A percentile compares a stretch with the other conserved stretches of the same genome.
phyloP scores from a whole-genome alignment of 208 protist genomes.

The Borovskyia barvae region DNA sequence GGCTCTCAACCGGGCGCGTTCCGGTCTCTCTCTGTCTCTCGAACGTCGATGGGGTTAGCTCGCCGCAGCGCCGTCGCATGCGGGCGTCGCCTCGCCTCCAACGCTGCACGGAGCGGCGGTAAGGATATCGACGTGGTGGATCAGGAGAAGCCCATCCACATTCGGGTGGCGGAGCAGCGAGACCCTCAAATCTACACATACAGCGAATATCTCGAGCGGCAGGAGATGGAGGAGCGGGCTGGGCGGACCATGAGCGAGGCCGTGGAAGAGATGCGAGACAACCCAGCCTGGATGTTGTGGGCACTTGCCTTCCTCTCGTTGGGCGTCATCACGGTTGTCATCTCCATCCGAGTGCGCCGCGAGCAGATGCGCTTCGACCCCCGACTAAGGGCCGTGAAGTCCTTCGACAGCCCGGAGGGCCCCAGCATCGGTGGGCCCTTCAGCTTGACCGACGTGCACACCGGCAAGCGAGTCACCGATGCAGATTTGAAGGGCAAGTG shows the following conservation, averaged over 20 bases:
- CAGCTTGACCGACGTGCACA: constrained; percentile 50
- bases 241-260: constrained; percentile 36
- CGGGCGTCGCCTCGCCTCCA: constrained; percentile 26
- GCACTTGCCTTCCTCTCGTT: constrained; percentile 49
- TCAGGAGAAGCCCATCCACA: constrained; percentile 63
- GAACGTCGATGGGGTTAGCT: no score
- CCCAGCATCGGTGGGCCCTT: constrained; percentile 82
- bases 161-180: constrained; percentile 68
- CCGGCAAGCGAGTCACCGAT: constrained; percentile 63
- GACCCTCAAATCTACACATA: constrained; percentile 80
- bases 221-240: constrained; percentile 52
- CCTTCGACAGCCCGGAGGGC: constrained; percentile 65
- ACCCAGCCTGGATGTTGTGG: constrained; percentile 82
- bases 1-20: no score
- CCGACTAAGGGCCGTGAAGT: constrained; percentile 62
- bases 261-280: constrained; percentile 65
- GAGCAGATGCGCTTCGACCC: constrained; percentile 84
- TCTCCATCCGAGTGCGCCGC: constrained; percentile 71
- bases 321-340: constrained; percentile 57
- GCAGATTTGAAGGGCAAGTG: constrained; percentile 89
- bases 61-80: no score
- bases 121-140: constrained; percentile 75
- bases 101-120: constrained; percentile 40
- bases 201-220: constrained; percentile 76
- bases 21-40: no score